These are phyloP conservation scores for Colletotrichum costaricense DNA, from an alignment of 2,329 filamentous ascomycete species.

Conservation along the genomic window DNA sequence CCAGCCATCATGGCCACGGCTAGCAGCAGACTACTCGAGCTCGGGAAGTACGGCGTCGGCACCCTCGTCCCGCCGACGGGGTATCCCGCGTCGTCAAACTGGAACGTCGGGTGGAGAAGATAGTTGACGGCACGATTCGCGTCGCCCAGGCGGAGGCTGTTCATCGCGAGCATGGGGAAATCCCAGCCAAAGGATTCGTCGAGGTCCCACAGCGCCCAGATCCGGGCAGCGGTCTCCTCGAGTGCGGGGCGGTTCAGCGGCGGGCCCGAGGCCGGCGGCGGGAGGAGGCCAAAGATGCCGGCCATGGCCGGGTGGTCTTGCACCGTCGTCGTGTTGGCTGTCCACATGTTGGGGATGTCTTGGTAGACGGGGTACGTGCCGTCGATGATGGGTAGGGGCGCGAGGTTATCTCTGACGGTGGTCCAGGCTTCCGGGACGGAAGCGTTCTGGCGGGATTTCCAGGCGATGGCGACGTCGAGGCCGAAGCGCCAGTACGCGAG, in stretches of 20 bases:
- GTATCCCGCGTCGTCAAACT: conserved; percentile 68
- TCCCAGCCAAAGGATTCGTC: conserved; percentile 56
- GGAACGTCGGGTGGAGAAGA: conserved; percentile 60
- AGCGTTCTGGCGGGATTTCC: conserved; percentile 61
- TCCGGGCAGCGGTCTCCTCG: conserved; percentile 51
- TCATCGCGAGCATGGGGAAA: conserved; percentile 58
- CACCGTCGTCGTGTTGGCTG: conserved; percentile 46
- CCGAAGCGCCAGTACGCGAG: conserved; percentile 72
- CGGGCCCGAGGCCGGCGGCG: conserved; percentile 49
- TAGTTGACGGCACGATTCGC: conserved; percentile 51
- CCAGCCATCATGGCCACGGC: conserved; percentile 68
- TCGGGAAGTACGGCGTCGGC: conserved; percentile 68
- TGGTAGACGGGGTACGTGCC: conserved; percentile 67
- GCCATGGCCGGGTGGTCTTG: conserved; percentile 57
- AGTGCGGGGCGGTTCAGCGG: conserved; percentile 49
- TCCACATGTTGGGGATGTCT: conserved; percentile 55
- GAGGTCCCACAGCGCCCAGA: conserved; percentile 51
- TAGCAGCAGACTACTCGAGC: conserved; percentile 59
- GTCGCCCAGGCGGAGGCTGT: conserved; percentile 53
- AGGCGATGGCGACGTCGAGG: conserved; percentile 62
- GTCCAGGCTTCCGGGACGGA: conserved; percentile 57
- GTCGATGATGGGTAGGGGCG: conserved; percentile 61
- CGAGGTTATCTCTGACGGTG: conserved; percentile 61
- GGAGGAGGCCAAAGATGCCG: conserved; percentile 55
- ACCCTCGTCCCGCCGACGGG: conserved; percentile 63